Base-by-base conservation (phyloP, 1,284 basidiomycete species). In the Coniferiporia sulphurascens region DNA sequence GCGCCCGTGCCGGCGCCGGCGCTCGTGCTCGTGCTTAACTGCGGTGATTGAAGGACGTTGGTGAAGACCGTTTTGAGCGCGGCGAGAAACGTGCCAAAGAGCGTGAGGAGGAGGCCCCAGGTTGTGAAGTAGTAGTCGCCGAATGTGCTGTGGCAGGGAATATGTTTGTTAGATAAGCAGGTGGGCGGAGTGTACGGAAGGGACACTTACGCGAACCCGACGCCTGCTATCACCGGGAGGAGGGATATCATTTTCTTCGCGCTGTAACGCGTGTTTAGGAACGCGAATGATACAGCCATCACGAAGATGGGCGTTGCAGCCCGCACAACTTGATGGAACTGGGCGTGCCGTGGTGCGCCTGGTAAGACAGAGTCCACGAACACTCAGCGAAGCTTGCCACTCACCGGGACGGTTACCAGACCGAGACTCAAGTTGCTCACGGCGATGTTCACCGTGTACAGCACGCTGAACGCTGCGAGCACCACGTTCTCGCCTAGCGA, bases 271-370 rank as follows among this genome's bases (percentile, higher is more conserved):
- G 75, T 72, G 35, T 81, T 78, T 34, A 87, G 77, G 21, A 91
- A 68, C 2, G 80, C 52, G 53, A 81, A 77, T 0, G 93, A 86
- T 62, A 96, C 82, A 49, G 87, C 58, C 64, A 95, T 87, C 2
- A 91, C 94, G 75, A 97, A 97, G 56, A 97, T 80, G 0, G 95
- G 95, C 0, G 94, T 91, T 5, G 90, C 84, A 1, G 94, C 91
- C n/a, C 95, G 87, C 36, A 97, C 86, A 55, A 97, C 93, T 78
- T 97, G 95, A 71, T 98, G 95, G 68, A 97, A 94, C 91, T 95
- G 65, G 0, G 51, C 17, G 21, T 35, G 22, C 48, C 44, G 46
- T 19, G 62, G 62, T 57, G 51, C 35, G 53, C 58, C 1, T 5
- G 27, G 27, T 27, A 27, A 27, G 27, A 27, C 27, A 3, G 27